Evolutionary conservation across 495 filamentous ascomycete genomes (phyloP), one percentile per base, ranked within the genome.

Genomic region (Penicillium bovifimosum): DNA sequence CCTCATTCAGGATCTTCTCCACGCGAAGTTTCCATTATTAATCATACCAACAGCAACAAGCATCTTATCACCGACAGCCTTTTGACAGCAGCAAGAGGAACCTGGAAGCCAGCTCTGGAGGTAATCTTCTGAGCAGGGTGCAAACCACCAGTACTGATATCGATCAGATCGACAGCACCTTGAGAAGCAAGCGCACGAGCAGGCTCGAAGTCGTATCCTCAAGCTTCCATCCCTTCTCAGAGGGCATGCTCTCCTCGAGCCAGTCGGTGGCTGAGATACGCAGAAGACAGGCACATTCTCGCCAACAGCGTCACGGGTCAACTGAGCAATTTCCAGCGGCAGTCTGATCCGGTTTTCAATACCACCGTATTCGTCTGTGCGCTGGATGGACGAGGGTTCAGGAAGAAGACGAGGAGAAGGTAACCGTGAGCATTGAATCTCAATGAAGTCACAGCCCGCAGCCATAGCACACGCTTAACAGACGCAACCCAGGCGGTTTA

Each of bases 311-410:
- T 72, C 70, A 11, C 86, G 75, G 9, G 78, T 76, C 14, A 78
- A 50, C 44, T 84, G 76, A 26, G 80, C 78, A 36, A 88, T 75
- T 66, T 87, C 84, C 16, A 81, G 56, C 0, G 74, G 56, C 6
- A 87, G 67, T 3, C 83, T 74, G 24, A 75, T 79, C 16, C 84
- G 77, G 65, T 88, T 86, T 69, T 83, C 78, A 47, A 86, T 68
- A 18, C 85, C 85, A 16, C 85, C 85, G 58, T 87, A 88, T n/a
- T 70, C 50, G 60, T 88, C 85, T 6, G 76, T 82, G 13, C 84
- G 73, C 43, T 72, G 69, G 70, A 89, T 89, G 35, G 72, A 69
- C 3, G 78, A 67, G 0, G 85, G n/a, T 79, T 82, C 29, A 89
- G 59, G 72, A 88, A 90, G n/a, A n/a, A 9, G 80, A 76, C 14